Percentiles rank a stretch among this genome's conserved stretches.
Conservation (phyloP, 352 stramenopile genomes). For the Pythium utonaiense region DNA sequence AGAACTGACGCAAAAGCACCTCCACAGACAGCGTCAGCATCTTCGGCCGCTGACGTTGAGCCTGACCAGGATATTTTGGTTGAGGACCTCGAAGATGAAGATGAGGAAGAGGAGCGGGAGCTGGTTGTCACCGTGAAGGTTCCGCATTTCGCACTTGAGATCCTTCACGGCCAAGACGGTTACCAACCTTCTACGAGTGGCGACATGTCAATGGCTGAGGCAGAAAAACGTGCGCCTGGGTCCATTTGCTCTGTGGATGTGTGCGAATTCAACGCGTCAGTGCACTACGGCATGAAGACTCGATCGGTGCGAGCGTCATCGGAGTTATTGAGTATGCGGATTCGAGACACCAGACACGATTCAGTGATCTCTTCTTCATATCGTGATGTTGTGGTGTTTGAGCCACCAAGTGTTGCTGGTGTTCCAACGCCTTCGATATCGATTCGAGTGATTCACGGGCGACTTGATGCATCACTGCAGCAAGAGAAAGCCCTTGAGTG, state of each 20-base stretch:
- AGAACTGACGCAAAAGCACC: not conserved
- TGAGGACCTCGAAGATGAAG: slow-evolving; percentile 17
- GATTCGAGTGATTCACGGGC: slow-evolving; percentile 45
- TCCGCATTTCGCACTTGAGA: slow-evolving; percentile 76
- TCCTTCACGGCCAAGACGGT: slow-evolving; percentile 68
- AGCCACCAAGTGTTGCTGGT: slow-evolving; percentile 20
- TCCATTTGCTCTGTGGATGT: slow-evolving; percentile 75
- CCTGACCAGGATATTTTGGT: not conserved
- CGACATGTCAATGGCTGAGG: slow-evolving; percentile 71
- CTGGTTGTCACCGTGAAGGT: slow-evolving; percentile 54
- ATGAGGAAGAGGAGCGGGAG: slow-evolving; percentile 40
- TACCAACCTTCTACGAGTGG: slow-evolving; percentile 77
- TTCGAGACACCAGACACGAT: slow-evolving; percentile 64
- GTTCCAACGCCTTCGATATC: slow-evolving; percentile 46
- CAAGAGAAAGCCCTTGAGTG: slow-evolving; percentile 22
- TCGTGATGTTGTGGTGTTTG: slow-evolving; percentile 73
- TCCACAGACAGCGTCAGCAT: not conserved
- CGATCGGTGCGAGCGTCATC: slow-evolving; percentile 42
- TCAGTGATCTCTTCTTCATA: slow-evolving; percentile 57
- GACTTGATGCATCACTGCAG: slow-evolving; percentile 38
- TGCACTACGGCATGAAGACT: slow-evolving; percentile 55
- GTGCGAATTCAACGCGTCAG: slow-evolving; percentile 34
- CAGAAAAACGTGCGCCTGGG: slow-evolving; percentile 51
- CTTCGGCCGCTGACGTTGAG: not conserved
- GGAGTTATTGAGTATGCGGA: slow-evolving; percentile 53